phyloP scores from a whole-genome alignment of 352 stramenopile genomes.

The Salisapilia sapeloensis region DNA sequence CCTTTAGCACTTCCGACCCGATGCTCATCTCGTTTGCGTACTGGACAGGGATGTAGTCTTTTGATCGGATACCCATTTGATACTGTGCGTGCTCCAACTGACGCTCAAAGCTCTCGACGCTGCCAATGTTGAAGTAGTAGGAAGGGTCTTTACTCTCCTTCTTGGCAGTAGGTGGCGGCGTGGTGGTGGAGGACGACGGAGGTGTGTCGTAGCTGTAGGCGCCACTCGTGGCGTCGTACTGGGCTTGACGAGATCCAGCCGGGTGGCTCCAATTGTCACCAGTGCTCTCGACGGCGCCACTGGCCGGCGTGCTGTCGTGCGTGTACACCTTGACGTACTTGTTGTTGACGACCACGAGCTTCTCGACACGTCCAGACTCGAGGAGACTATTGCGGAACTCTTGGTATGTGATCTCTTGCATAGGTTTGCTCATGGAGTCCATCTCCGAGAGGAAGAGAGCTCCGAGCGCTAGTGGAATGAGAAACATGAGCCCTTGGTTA shows the following conservation, averaged over 20 bases:
- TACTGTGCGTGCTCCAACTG: conserved; percentile 95
- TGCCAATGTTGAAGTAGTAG: conserved; percentile 96
- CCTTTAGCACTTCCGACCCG: conserved; percentile 87
- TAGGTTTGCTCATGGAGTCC: conserved; percentile 53
- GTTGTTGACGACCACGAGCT: conserved; percentile 85
- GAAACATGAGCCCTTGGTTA: conserved; percentile 50
- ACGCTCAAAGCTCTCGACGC: conserved; percentile 94
- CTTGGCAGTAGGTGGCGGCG: conserved; percentile 5
- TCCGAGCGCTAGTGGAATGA: conserved; percentile 52
- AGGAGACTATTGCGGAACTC: conserved; percentile 81
- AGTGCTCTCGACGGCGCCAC: conserved; percentile 4
- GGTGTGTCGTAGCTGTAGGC: conserved; percentile 11
- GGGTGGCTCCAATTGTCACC: conserved; percentile 29
- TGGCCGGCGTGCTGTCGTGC: conserved; percentile 15
- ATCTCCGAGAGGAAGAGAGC: conserved; percentile 63
- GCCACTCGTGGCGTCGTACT: conserved; percentile 11
- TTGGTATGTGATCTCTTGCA: conserved; percentile 86
- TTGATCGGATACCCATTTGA: conserved; percentile 84
- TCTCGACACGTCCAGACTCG: conserved; percentile 72
- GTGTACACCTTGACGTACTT: conserved; percentile 82
- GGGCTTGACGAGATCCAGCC: conserved; percentile 6
- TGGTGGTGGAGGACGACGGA: background rate
- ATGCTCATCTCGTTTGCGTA: conserved; percentile 94
- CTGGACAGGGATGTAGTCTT: conserved; percentile 95
- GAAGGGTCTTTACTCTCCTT: conserved; percentile 12